Conservation (phyloP, 148 eudicot genomes). For the Chenopodium berlandieri region DNA sequence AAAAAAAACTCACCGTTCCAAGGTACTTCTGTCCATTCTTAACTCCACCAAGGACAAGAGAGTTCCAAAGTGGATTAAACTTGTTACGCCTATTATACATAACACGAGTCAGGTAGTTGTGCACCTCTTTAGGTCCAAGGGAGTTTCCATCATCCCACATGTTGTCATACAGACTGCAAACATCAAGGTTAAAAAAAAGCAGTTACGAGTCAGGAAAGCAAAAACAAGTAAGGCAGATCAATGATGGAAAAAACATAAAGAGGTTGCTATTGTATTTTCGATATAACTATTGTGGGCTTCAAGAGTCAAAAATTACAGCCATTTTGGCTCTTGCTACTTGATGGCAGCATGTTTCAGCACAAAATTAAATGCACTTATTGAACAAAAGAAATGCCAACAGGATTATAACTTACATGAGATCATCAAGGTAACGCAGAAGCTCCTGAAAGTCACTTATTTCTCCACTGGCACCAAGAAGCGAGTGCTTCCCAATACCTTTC, state of each 20-base stretch:
- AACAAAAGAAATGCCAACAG: neutral
- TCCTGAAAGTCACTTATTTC: slow-evolving; percentile 98
- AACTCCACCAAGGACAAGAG: slow-evolving; percentile 93
- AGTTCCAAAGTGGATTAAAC: slow-evolving; percentile 92
- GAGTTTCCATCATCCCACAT: slow-evolving; percentile 99
- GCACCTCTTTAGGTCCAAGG: slow-evolving; percentile 92
- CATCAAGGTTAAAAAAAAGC: slow-evolving; percentile 6
- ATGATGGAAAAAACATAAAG: neutral
- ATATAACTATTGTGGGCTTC: neutral
- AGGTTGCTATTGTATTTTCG: neutral
- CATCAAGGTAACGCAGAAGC: slow-evolving; percentile 72
- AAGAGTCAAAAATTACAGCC: neutral
- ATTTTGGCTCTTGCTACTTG: neutral
- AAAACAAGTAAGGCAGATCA: slow-evolving; percentile 11
- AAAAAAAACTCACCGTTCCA: slow-evolving; percentile 56
- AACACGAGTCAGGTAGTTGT: slow-evolving; percentile 70
- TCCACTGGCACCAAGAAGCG: slow-evolving; percentile 91
- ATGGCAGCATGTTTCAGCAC: neutral
- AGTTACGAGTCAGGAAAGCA: slow-evolving; percentile 5
- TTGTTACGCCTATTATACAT: slow-evolving; percentile 98
- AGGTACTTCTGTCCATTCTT: slow-evolving; percentile 94
- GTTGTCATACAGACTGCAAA: slow-evolving; percentile 72
- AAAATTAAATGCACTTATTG: neutral
- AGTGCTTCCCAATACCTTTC: slow-evolving; percentile 87
- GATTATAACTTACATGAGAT: slow-evolving; percentile 63